Percentiles rank a stretch among this genome's conserved stretches.
These are phyloP conservation scores for Colletotrichum godetiae DNA, from an alignment of 2,329 filamentous ascomycete genomes.

Conservation along the genomic window DNA sequence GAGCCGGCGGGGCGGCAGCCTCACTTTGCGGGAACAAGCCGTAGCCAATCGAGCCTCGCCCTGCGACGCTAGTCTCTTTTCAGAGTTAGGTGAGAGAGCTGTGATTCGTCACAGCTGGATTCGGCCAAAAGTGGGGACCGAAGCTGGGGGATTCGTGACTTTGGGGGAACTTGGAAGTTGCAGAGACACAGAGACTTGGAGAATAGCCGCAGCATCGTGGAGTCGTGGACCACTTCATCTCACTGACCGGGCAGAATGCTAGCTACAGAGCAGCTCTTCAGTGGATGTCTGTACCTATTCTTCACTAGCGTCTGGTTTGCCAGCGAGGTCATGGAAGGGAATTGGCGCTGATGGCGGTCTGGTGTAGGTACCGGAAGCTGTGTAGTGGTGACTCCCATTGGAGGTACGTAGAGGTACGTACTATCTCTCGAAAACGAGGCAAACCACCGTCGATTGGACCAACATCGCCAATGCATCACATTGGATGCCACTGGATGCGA, in stretches of 20 bases:
- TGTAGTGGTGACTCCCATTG: neutral
- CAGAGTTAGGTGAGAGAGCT: neutral
- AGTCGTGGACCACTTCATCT: neutral
- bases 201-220: neutral
- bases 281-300: neutral
- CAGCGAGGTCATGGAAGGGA: neutral
- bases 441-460: conserved; percentile 2
- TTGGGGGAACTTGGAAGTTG: neutral
- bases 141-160: neutral
- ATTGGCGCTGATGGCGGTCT: neutral
- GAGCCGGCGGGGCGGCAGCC: conserved; percentile 29
- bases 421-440: neutral
- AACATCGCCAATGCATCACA: neutral
- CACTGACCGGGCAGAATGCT: neutral
- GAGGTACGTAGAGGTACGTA: neutral
- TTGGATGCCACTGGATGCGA: neutral
- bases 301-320: neutral
- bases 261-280: neutral
- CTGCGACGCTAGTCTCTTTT: conserved; percentile 6
- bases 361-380: neutral
- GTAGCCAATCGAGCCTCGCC: conserved; percentile 29
- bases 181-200: neutral
- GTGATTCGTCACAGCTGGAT: neutral
- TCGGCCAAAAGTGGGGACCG: neutral
- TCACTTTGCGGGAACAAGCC: conserved; percentile 33